Conservation (phyloP, 2,329 filamentous ascomycete species). For the Neofusicoccum parvum region DNA sequence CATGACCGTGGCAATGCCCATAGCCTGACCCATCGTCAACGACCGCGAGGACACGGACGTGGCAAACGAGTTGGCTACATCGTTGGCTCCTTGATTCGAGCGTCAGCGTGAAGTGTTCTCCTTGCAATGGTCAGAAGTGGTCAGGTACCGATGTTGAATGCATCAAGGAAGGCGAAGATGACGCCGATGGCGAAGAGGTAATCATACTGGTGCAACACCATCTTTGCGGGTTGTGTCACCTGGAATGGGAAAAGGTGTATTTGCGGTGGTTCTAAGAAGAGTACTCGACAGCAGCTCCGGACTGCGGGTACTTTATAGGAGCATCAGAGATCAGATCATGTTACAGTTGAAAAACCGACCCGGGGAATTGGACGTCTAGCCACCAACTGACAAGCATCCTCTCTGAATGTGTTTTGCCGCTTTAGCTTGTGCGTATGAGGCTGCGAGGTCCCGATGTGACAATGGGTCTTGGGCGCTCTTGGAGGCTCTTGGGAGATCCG, state of each 20-base stretch:
- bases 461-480: not conserved
- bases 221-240: constrained; percentile 23
- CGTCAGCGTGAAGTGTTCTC: constrained; percentile 8
- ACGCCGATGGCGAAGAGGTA: constrained; percentile 67
- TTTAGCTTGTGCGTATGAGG: not conserved
- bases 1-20: constrained; percentile 47
- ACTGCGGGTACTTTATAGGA: constrained; percentile 1
- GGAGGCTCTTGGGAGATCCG: not conserved
- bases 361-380: not conserved
- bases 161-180: constrained; percentile 67
- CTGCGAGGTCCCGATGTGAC: not conserved
- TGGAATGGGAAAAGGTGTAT: no score
- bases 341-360: not conserved
- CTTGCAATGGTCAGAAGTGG: not conserved
- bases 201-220: constrained; percentile 57
- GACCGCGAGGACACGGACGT: constrained; percentile 52
- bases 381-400: not conserved
- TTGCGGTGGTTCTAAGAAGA: not conserved
- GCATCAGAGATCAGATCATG: not conserved
- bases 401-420: not conserved
- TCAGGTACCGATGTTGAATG: constrained; percentile 62
- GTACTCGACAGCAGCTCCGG: not conserved
- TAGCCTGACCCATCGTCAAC: constrained; percentile 51
- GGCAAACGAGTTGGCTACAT: constrained; percentile 54
- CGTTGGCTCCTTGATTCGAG: constrained; percentile 46